Base-by-base conservation (phyloP, 1,284 basidiomycete species). In the Puccinia horiana region DNA sequence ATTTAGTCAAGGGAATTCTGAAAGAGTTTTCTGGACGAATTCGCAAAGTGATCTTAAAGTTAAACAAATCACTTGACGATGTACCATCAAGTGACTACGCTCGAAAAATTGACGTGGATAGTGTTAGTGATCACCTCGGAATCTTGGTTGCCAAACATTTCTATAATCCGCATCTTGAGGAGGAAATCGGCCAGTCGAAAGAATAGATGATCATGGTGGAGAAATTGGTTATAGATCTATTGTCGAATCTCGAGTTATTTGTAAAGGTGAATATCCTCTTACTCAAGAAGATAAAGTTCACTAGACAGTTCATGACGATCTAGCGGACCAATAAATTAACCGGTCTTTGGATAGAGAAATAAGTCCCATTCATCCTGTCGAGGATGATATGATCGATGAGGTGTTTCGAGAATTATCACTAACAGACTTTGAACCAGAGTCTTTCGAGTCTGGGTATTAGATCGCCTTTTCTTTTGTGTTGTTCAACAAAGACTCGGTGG, bases 81-180 rank as follows among this genome's bases (percentile, higher is more conserved):
- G 35, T 73, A 35, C 70, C 70, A 1, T 12, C 70, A n/a, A 35
- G 52, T 37, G 47, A 23, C 1, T 44, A 52, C 52, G 70, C 70
- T 14, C 70, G 70, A 52, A n/a, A 73, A 29, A 54, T 73, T 20
- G 35, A 49, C 40, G 4, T 23, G 5, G 20, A 49, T 11, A 54
- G 47, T 35, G 52, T 73, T 35, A 3, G 54, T 11, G 52, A 49
- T 2, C 70, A 54, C 26, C 47, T 40, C 26, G 2, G 16, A 12
- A 49, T 73, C 29, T 18, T 73, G 12, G 47, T 73, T 44, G 32
- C 5, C 5, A 18, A 73, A 35, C 8, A 73, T 35, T 73, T 73
- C n/a, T 35, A 23, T 16, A 73, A 73, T 23, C 70, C 70, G n/a
- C 70, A 73, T 73, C 70, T 73, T 23, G 52, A 35, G 29, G 47